Base-by-base conservation (phyloP, 2,329 filamentous ascomycete species). In the Claviceps lovelessii region DNA sequence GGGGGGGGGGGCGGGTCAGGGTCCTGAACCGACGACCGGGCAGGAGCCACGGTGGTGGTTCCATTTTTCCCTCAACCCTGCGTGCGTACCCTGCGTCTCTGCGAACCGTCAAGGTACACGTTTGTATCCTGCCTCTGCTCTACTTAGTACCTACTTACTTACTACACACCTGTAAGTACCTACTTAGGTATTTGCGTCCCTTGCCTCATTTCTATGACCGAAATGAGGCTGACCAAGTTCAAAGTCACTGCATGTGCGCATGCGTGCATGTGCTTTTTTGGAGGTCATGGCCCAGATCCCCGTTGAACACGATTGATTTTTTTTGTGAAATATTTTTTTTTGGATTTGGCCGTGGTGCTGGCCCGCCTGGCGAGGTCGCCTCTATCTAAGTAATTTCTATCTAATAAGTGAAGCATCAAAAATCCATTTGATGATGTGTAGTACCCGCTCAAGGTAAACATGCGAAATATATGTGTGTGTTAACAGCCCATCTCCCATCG, bases 361-460 rank as follows among this genome's bases (percentile, higher is more conserved):
- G 45, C 23, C 17, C 23, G 11, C 45, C 29, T 53, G 54, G 51
- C 51, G 39, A 52, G 31, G 31, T 47, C 51, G 39, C 50, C 54
- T 50, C 54, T 55, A 53, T 55, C 51, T 55, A 53, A 39, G 35
- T 49, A 37, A 49, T 19, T 44, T 46, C 54, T 55, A 55, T 55
- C 54, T 53, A 55, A 52, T 50, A 50, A 47, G 49, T 31, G 51
- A 49, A 53, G 19, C 39, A 35, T 47, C 54, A 35, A 53, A 53
- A 33, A 31, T 15, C 42, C n/a, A 19, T 17, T 49, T 49, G 31
- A 53, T 55, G 46, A 49, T 46, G 33, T 55, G 39, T n/a, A 45
- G 54, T 53, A 23, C 41, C 53, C 29, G 8, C 31, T n/a, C 33
- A 29, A 55, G 19, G 8, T 53, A 19, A 28, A 31, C 17, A 41